Percentiles rank a stretch among this genome's conserved stretches.
Conservation (phyloP, 768 basidiomycete genomes). For the Termitomyces sp. region DNA sequence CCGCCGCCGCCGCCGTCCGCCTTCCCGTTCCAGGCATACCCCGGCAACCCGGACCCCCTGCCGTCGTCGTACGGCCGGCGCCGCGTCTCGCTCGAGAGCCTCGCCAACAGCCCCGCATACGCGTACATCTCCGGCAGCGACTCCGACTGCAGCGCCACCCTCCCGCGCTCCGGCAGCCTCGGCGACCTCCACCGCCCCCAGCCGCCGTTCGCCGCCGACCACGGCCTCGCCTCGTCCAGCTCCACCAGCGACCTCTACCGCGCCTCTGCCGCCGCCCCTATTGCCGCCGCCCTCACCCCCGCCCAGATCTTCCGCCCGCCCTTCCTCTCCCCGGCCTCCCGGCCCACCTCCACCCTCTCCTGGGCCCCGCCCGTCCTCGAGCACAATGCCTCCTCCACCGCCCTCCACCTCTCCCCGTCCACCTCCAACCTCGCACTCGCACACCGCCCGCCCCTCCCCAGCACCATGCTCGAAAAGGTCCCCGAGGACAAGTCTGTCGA, state of each 20-base stretch:
- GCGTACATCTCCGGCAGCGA: slow-evolving; percentile 21
- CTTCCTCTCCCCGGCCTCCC: slow-evolving; percentile 67
- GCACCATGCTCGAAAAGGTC: slow-evolving; percentile 43
- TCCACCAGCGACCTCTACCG: slow-evolving; percentile 38
- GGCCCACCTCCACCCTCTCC: slow-evolving; percentile 54
- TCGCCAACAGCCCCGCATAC: slow-evolving; percentile 21
- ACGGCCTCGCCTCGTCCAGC: slow-evolving; percentile 10
- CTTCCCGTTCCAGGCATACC: slow-evolving; percentile 59
- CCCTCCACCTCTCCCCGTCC: slow-evolving; percentile 24
- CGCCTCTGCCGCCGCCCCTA: slow-evolving; percentile 40
- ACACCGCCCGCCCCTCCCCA: slow-evolving; percentile 47
- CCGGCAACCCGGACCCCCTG: slow-evolving; percentile 55
- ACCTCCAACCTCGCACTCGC: slow-evolving; percentile 25
- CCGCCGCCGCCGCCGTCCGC: slow-evolving; percentile 29
- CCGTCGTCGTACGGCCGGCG: slow-evolving; percentile 38
- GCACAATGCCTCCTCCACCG: slow-evolving; percentile 21
- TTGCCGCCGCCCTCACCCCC: slow-evolving; percentile 39
- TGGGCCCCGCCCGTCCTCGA: slow-evolving; percentile 42
- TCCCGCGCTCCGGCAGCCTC: slow-evolving; percentile 20
- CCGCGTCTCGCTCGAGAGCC: slow-evolving; percentile 42
- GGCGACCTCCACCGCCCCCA: slow-evolving; percentile 36
- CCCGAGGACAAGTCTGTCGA: not conserved
- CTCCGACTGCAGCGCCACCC: slow-evolving; percentile 6
- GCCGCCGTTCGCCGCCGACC: not conserved
- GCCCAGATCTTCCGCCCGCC: slow-evolving; percentile 61